Percentiles rank a stretch among this genome's conserved stretches.
These are phyloP conservation scores for Cercospora zeina DNA, from an alignment of 2,329 filamentous ascomycete species.

Conservation along the genomic window DNA sequence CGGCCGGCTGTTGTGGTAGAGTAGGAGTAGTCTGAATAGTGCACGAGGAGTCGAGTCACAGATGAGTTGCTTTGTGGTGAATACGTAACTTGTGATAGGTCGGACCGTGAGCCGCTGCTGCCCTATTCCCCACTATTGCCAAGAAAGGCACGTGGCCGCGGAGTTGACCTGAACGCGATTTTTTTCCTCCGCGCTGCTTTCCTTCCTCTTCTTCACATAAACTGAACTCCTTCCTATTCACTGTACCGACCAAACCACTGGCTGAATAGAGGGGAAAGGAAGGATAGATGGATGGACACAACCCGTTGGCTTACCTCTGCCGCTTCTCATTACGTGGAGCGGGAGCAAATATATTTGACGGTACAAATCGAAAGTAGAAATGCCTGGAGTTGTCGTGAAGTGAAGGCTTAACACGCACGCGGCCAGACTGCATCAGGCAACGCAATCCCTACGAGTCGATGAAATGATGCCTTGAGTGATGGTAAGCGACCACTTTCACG, in stretches of 20 bases:
- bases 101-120: slow-evolving; percentile 6
- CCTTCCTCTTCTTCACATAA: slow-evolving; percentile 43
- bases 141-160: slow-evolving; percentile 5
- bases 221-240: slow-evolving; percentile 60
- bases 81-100: slow-evolving; percentile 16
- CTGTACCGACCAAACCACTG: slow-evolving; percentile 59
- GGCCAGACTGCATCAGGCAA: too few relatives aligned
- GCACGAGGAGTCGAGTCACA: slow-evolving; percentile 13
- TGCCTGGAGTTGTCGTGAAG: neutral
- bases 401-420: neutral
- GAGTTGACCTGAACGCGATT: slow-evolving; percentile 17
- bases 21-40: neutral
- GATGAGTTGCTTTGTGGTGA: slow-evolving; percentile 2
- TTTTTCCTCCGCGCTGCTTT: slow-evolving; percentile 27
- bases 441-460: too few relatives aligned
- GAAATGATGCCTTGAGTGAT: too few relatives aligned
- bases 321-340: slow-evolving; percentile 46
- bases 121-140: slow-evolving; percentile 9
- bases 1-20: neutral
- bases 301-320: slow-evolving; percentile 61
- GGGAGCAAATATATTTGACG: slow-evolving; percentile 52
- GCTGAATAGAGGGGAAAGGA: slow-evolving; percentile 68
- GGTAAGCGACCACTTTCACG: neutral
- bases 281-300: slow-evolving; percentile 58
- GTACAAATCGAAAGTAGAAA: slow-evolving; percentile 37